Evolutionary conservation across 257 asterid species (phyloP).

Genomic region (Lithospermum erythrorhizon): DNA sequence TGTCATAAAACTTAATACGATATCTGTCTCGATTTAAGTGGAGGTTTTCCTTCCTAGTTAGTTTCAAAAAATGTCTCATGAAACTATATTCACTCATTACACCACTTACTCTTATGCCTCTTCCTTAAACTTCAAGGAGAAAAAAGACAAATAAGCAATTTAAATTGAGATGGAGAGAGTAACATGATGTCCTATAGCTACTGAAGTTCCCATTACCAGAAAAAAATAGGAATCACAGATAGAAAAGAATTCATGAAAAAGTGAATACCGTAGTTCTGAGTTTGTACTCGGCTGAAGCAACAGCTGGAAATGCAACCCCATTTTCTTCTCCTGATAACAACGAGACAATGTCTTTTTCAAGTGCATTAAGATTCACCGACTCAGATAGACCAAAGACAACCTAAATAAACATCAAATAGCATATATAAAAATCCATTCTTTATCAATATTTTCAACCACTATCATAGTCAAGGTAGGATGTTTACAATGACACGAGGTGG

Average conservation of each 20-base stretch:
- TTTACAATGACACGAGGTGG: slow-evolving; percentile 90
- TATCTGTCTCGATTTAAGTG: neutral
- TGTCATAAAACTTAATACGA: neutral
- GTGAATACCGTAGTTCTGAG: slow-evolving; percentile 70
- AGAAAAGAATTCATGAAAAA: neutral
- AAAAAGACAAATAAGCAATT: no score
- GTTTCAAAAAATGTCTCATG: neutral
- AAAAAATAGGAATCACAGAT: neutral
- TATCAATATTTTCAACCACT: neutral
- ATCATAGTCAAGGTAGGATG: neutral
- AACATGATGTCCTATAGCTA: neutral
- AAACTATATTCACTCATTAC: neutral
- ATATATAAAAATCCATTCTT: neutral
- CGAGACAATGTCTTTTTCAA: slow-evolving; percentile 57
- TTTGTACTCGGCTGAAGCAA: slow-evolving; percentile 68
- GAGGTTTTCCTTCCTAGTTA: neutral
- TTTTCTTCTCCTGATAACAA: slow-evolving; percentile 45
- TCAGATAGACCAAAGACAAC: slow-evolving; percentile 85
- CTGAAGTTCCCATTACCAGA: neutral
- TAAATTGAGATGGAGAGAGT: neutral
- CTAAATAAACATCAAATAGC: slow-evolving; percentile 18
- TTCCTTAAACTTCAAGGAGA: no score
- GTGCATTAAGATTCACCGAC: slow-evolving; percentile 49
- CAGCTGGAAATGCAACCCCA: slow-evolving; percentile 38
- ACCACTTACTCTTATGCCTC: neutral